Base-by-base conservation (phyloP, 2,329 filamentous ascomycete species). In the Aspergillus tanneri region DNA sequence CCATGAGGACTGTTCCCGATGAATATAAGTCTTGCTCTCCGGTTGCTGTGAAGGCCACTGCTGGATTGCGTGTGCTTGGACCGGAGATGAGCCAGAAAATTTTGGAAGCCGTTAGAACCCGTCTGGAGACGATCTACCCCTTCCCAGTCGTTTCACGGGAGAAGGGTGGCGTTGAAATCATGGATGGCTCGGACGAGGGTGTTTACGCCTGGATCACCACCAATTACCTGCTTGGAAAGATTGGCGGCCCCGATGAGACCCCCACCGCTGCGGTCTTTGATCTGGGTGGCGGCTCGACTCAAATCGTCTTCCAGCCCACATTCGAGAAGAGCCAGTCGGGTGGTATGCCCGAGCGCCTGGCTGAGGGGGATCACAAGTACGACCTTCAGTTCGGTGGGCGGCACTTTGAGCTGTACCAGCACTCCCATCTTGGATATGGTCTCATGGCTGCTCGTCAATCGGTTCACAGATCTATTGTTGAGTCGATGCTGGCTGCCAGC, bases 201-300 rank as follows among this genome's bases (percentile, higher is more conserved):
- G 92, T 99, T 23, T 99, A 95, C 67, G 95, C 93, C 44, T 99
- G 93, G 93, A 95, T 99, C 69, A 99, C 93, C 5, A 93, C 90
- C 58, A 99, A 99, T 79, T 99, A 99, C 72, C 86, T 99, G 32
- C 83, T 99, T 19, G 92, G 92, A 64, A 97, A 97, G 76, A 97
- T 99, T 70, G 93, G 93, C 50, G 88, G 88, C 9, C 88, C 90
- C 2, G 92, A 96, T 67, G 84, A 91, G 69, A 90, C 83, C 54
- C 87, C 90, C 42, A 97, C 93, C 2, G 95, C 93, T 32, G 93
- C 93, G 42, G 84, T 96, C 50, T 96, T 99, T 64, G 93, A 99
- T 67, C 86, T 99, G 40, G 93, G 93, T 55, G 93, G 93, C 63
- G 93, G 93, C 45, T 96, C 91, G 18, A 99, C 95, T 11, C 93